phyloP scores from a whole-genome alignment of 495 filamentous ascomycete species.

The Xylaria intraflava region DNA sequence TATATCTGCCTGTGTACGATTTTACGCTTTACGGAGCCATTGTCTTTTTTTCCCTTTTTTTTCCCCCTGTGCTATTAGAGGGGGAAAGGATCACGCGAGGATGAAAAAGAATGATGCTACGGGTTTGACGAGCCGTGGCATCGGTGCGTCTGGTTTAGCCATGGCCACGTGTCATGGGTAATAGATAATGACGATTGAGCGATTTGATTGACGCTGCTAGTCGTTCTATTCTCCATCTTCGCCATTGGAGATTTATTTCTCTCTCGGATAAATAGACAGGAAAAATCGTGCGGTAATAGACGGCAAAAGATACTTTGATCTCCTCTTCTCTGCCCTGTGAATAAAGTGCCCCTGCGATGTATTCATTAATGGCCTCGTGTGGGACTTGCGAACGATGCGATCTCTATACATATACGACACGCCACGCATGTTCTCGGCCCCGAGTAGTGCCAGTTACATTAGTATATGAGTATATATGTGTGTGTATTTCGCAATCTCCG shows the following conservation, averaged over 20 bases:
- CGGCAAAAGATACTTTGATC: neutral
- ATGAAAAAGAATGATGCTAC: neutral
- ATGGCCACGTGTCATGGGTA: neutral
- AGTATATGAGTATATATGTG: neutral
- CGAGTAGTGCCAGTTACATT: too few relatives aligned
- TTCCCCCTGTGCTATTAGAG: neutral
- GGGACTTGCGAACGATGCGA: too few relatives aligned
- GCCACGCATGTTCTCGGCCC: too few relatives aligned
- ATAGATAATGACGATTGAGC: neutral
- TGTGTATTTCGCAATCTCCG: neutral
- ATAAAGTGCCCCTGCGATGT: neutral
- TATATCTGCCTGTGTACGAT: neutral
- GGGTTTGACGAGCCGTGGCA: neutral
- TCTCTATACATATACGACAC: too few relatives aligned
- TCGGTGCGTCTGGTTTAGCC: neutral
- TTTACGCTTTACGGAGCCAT: neutral
- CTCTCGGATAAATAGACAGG: slow-evolving; percentile 4
- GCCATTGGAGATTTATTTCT: neutral
- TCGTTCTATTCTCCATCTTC: neutral
- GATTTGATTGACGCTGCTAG: neutral
- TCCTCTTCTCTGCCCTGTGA: neutral
- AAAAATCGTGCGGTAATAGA: slow-evolving; percentile 2
- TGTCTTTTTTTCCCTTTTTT: neutral
- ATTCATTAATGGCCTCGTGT: neutral
- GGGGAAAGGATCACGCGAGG: neutral